These are phyloP conservation scores for Striga hermonthica DNA, from an alignment of 305 asterid species.

Conservation along the genomic window DNA sequence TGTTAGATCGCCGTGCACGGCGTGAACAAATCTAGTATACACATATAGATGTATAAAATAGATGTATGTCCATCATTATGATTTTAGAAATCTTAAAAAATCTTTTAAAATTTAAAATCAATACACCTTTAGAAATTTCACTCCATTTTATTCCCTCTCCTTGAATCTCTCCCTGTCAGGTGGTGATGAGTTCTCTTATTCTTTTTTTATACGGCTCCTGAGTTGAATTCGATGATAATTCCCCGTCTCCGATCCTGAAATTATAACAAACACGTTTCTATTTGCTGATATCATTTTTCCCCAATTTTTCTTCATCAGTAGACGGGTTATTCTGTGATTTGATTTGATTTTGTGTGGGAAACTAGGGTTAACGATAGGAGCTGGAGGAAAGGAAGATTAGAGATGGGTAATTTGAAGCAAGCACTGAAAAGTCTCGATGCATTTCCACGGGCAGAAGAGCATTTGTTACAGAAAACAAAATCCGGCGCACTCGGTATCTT, in stretches of 20 bases:
- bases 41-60: no score
- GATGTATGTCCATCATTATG: no score
- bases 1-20: no score
- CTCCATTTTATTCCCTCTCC: no score
- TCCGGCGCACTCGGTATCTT: conserved; percentile 86
- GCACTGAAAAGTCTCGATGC: conserved; percentile 75
- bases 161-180: no score
- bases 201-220: no score
- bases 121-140: no score
- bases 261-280: conserved; percentile 10
- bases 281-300: conserved; percentile 16
- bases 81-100: no score
- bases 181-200: no score
- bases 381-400: conserved; percentile 17
- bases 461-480: conserved; percentile 84
- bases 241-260: conserved; percentile 13
- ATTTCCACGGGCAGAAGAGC: conserved; percentile 95
- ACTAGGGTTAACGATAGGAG: conserved; percentile 24
- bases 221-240: background rate
- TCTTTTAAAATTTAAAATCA: no score
- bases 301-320: conserved; percentile 9
- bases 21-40: no score
- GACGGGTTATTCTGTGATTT: conserved; percentile 33
- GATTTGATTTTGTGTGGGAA: conserved; percentile 34
- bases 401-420: conserved; percentile 82